A percentile compares a stretch with the other conserved stretches of the same genome.
Evolutionary conservation across 169 alveolate species (phyloP).

Genomic region (Cryptosporidium sp.): DNA sequence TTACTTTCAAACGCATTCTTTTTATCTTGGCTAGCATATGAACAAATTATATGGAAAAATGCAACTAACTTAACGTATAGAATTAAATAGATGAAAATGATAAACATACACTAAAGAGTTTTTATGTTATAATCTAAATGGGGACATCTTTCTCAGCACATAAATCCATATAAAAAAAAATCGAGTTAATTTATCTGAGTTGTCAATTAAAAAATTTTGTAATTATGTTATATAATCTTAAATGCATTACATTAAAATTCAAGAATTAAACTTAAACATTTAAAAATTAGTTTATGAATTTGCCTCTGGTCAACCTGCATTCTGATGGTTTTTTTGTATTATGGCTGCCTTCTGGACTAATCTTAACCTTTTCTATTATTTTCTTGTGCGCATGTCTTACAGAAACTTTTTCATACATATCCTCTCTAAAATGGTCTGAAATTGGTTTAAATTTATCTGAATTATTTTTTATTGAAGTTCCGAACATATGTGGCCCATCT

Average conservation of each 20-base stretch:
- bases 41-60: not conserved
- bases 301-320: not conserved
- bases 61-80: too few relatives aligned
- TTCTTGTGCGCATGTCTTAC: constrained; percentile 40
- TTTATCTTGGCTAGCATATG: not conserved
- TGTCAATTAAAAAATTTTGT: not conserved
- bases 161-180: not conserved
- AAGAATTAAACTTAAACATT: not conserved
- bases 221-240: not conserved
- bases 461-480: constrained; percentile 1
- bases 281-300: not conserved
- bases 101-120: not conserved
- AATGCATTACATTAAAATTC: not conserved
- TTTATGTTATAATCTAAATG: not conserved
- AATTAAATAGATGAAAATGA: not conserved
- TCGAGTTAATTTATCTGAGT: not conserved
- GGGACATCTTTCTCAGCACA: constrained; percentile 22
- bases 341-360: constrained; percentile 19
- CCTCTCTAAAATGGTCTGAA: not conserved
- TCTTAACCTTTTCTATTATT: not conserved
- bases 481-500: constrained; percentile 65
- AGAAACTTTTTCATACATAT: not conserved
- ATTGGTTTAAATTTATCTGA: not conserved
- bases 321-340: constrained; percentile 6
- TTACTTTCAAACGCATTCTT: not conserved